Conservation (phyloP, 2,329 filamentous ascomycete species). For the Talaromyces sp. region DNA sequence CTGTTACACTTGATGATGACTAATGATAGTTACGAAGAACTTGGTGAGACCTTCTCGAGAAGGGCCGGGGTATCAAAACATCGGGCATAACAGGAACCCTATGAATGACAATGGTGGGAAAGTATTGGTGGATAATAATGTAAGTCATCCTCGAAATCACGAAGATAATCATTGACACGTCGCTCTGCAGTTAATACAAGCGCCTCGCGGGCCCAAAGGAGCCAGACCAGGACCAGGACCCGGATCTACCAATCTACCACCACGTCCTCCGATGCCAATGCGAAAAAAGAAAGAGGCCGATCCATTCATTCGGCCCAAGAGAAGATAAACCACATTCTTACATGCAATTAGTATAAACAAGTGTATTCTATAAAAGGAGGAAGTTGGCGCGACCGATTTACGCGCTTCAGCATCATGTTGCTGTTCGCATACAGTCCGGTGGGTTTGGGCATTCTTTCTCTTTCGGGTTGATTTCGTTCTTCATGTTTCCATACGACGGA, state of each 20-base stretch:
- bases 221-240: not conserved
- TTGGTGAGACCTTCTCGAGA: constrained; percentile 42
- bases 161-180: not conserved
- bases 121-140: not conserved
- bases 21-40: constrained; percentile 26
- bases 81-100: constrained; percentile 21
- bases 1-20: not conserved
- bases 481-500: not conserved
- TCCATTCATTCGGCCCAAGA: constrained; percentile 43
- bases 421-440: constrained; percentile 1
- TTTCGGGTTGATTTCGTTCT: not conserved
- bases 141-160: not conserved
- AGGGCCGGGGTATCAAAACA: constrained; percentile 30
- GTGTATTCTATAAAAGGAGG: not conserved
- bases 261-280: constrained; percentile 30
- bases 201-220: constrained; percentile 19
- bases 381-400: not conserved
- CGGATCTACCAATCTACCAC: constrained; percentile 17
- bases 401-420: not conserved
- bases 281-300: constrained; percentile 41
- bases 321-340: constrained; percentile 23
- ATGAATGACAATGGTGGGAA: constrained; percentile 4
- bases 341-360: not conserved
- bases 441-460: not conserved
- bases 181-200: constrained; percentile 15